Evolutionary conservation across 208 protist genomes (phyloP), one percentile per base, ranked within the genome.

Genomic region (Leishmania mexicana): DNA sequence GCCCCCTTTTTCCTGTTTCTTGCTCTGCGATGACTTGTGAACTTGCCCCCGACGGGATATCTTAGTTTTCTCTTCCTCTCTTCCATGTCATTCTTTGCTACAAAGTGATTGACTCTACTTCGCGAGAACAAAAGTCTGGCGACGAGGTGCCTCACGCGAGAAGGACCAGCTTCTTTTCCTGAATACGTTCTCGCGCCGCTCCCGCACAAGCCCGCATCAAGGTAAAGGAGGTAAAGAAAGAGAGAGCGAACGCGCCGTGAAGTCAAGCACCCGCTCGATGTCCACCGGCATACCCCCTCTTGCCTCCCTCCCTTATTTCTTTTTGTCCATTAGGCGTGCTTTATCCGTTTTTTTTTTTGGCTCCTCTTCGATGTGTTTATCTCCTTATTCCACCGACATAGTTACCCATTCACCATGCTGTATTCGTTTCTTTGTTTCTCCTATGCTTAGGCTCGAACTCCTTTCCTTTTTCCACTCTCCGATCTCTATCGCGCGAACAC

Each of bases 391-490:
- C 45, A 68, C 19, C 57, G n/a, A 68, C 76, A 71, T 79, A 28
- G 31, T 38, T 31, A 73, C 60, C n/a, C 76, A 83, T 72, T 49
- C 40, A 31, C 68, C 49, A n/a, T 31, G 15, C n/a, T 60, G 47
- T 58, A 62, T 62, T 76, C 68, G 31, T 54, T 65, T 68, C 45
- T 78, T 77, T 76, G 49, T 24, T 77, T 81, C 81, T 76, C 57
- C 78, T 58, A 24, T 72, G 47, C n/a, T 6, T 42, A 73, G 57
- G 78, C 35, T n/a, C 2, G 45, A 49, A 53, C n/a, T 17, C 42
- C 35, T 35, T 53, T 15, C 45, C 0, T 42, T 51, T 58, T 49
- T 54, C 31, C 5, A 3, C 17, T 73, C 40, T 49, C 28, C 45
- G n/a, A 57, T 62, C 42, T 31, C 76, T 73, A 24, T 31, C 45